Conservation (phyloP, 2,329 filamentous ascomycete species). For the Simplicillium aogashimaense region DNA sequence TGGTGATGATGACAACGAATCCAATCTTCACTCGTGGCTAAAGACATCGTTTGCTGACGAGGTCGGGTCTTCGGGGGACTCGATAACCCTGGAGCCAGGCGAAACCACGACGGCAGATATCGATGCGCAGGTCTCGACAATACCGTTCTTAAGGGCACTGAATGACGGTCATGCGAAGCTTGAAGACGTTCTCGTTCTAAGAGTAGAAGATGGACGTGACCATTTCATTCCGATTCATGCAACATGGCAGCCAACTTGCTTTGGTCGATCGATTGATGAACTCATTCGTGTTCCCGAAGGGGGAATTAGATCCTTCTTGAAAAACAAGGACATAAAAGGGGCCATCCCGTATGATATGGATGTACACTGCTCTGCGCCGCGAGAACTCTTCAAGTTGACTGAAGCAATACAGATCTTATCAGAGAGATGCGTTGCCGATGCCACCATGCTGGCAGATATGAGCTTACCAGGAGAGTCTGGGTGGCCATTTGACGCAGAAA, state of each 20-base stretch:
- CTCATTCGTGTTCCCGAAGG: slow-evolving; percentile 78
- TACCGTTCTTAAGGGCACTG: slow-evolving; percentile 55
- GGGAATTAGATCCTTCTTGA: slow-evolving; percentile 51
- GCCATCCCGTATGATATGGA: slow-evolving; percentile 45
- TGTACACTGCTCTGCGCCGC: slow-evolving; percentile 70
- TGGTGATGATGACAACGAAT: slow-evolving; percentile 31
- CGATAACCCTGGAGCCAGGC: slow-evolving; percentile 69
- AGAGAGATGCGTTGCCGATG: slow-evolving; percentile 48
- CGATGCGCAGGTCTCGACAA: slow-evolving; percentile 53
- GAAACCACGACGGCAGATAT: slow-evolving; percentile 68
- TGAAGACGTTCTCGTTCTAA: slow-evolving; percentile 81
- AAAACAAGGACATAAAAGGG: slow-evolving; percentile 26
- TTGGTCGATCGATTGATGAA: slow-evolving; percentile 80
- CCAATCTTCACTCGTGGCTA: slow-evolving; percentile 53
- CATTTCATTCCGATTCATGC: slow-evolving; percentile 81
- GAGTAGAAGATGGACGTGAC: slow-evolving; percentile 75
- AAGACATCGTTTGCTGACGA: slow-evolving; percentile 47
- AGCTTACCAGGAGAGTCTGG: slow-evolving; percentile 42
- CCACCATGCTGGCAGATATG: slow-evolving; percentile 48
- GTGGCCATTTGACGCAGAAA: slow-evolving; percentile 47
- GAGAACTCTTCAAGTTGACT: slow-evolving; percentile 82
- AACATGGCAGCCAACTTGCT: slow-evolving; percentile 70
- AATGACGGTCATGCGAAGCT: slow-evolving; percentile 58
- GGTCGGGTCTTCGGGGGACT: slow-evolving; percentile 23
- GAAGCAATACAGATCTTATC: slow-evolving; percentile 58